Conservation (phyloP, 1,284 basidiomycete species). For the Trametes versicolor region DNA sequence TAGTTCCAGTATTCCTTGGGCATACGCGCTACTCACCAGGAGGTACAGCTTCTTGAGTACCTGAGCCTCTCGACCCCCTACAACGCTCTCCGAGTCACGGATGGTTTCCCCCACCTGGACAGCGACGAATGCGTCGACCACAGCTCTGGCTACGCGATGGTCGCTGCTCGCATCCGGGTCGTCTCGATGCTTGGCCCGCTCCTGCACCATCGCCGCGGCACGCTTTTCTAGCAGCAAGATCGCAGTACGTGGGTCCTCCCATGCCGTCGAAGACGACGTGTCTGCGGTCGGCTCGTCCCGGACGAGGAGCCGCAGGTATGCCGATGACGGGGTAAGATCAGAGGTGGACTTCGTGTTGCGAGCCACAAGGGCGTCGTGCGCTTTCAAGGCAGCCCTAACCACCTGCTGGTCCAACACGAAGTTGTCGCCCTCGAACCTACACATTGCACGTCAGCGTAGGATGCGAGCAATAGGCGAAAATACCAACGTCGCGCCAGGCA, state of each 20-base stretch:
- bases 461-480: background rate
- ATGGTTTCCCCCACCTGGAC: conserved; percentile 62
- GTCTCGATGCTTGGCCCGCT: conserved; percentile 51
- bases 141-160: conserved; percentile 67
- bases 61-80: conserved; percentile 45
- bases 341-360: conserved; percentile 22
- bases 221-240: conserved; percentile 68
- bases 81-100: conserved; percentile 37
- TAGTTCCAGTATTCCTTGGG: conserved; percentile 1
- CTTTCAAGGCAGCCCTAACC: conserved; percentile 73
- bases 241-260: conserved; percentile 48
- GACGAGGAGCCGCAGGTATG: conserved; percentile 62
- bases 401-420: conserved; percentile 81
- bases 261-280: background rate
- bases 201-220: conserved; percentile 65
- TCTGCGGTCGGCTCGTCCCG: conserved; percentile 29
- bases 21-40: conserved; percentile 49
- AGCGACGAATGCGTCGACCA: conserved; percentile 76
- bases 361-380: conserved; percentile 48
- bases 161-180: conserved; percentile 61
- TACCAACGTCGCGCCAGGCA: conserved; percentile 71
- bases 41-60: conserved; percentile 57
- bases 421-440: conserved; percentile 81
- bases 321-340: conserved; percentile 57
- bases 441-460: background rate